Evolutionary conservation across 1,284 basidiomycete species (phyloP).

Genomic region (Kwoniella shivajii): DNA sequence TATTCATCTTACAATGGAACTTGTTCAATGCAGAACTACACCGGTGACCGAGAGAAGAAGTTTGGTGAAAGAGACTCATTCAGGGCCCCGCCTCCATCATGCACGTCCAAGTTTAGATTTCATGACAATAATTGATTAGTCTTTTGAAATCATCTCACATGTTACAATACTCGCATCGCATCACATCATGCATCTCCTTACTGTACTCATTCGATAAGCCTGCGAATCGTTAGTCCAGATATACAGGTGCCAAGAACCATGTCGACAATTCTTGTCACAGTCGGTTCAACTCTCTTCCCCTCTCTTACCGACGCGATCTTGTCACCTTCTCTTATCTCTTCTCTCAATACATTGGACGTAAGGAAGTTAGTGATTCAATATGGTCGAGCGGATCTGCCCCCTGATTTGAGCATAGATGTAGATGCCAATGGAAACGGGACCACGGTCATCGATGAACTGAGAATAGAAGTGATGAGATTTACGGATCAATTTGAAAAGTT

Average conservation of each 20-base stretch:
- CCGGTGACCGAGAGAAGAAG: too few relatives aligned
- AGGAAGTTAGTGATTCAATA: conserved; percentile 69
- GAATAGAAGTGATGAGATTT: conserved; percentile 70
- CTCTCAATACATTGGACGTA: conserved; percentile 63
- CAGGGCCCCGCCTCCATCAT: neutral
- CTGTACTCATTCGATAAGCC: too few relatives aligned
- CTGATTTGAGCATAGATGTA: conserved; percentile 44
- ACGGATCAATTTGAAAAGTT: conserved; percentile 69
- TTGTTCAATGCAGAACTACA: too few relatives aligned
- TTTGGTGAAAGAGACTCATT: neutral
- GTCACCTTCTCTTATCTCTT: conserved; percentile 61
- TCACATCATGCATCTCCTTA: too few relatives aligned
- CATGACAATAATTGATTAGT: too few relatives aligned
- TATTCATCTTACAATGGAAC: too few relatives aligned
- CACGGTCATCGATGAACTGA: conserved; percentile 43
- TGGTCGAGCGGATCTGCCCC: conserved; percentile 60
- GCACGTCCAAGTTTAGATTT: too few relatives aligned
- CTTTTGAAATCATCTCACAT: too few relatives aligned
- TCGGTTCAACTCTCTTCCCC: conserved; percentile 86
- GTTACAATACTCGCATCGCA: too few relatives aligned
- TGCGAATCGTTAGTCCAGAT: neutral
- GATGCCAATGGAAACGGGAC: conserved; percentile 16
- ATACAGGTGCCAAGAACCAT: neutral
- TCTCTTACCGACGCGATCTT: conserved; percentile 68
- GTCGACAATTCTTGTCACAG: conserved; percentile 69